Conservation (phyloP, 768 basidiomycete genomes). For the Suillus americanus region DNA sequence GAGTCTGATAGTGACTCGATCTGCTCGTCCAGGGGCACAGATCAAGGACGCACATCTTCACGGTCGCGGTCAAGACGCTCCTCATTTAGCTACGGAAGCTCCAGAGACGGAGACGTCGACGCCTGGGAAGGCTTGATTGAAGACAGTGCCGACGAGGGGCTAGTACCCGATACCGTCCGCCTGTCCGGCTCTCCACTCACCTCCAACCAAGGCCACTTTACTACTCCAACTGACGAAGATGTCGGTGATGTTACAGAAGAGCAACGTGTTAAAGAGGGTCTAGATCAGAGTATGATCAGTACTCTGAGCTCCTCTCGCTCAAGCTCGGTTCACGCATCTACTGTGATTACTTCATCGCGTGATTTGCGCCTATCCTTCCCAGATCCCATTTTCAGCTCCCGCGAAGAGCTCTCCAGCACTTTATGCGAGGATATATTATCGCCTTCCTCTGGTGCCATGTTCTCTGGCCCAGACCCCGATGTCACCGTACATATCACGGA, state of each 20-base stretch:
- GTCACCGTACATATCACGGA: slow-evolving; percentile 19
- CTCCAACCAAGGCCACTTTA: slow-evolving; percentile 22
- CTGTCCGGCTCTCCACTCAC: slow-evolving; percentile 18
- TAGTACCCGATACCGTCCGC: slow-evolving; percentile 21
- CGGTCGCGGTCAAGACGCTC: slow-evolving; percentile 65
- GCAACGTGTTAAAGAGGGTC: slow-evolving; percentile 65
- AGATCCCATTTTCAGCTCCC: slow-evolving; percentile 75
- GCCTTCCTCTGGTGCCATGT: slow-evolving; percentile 32
- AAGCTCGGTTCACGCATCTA: slow-evolving; percentile 53
- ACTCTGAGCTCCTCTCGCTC: slow-evolving; percentile 76
- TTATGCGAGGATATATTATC: slow-evolving; percentile 55
- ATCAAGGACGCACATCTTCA: slow-evolving; percentile 55
- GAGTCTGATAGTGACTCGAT: slow-evolving; percentile 72
- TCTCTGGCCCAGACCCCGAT: slow-evolving; percentile 21
- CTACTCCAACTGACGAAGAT: slow-evolving; percentile 31
- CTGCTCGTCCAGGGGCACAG: slow-evolving; percentile 54
- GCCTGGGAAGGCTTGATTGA: slow-evolving; percentile 80
- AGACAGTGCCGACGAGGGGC: slow-evolving; percentile 53
- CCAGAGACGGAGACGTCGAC: slow-evolving; percentile 66
- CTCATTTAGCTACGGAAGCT: slow-evolving; percentile 68
- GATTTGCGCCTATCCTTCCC: slow-evolving; percentile 82
- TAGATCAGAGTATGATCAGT: slow-evolving; percentile 82
- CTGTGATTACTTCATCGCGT: slow-evolving; percentile 60
- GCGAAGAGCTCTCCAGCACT: slow-evolving; percentile 53
- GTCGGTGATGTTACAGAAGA: slow-evolving; percentile 53